Evolutionary conservation across 2,329 filamentous ascomycete species (phyloP).

Genomic region (Fusarium ambrosium): DNA sequence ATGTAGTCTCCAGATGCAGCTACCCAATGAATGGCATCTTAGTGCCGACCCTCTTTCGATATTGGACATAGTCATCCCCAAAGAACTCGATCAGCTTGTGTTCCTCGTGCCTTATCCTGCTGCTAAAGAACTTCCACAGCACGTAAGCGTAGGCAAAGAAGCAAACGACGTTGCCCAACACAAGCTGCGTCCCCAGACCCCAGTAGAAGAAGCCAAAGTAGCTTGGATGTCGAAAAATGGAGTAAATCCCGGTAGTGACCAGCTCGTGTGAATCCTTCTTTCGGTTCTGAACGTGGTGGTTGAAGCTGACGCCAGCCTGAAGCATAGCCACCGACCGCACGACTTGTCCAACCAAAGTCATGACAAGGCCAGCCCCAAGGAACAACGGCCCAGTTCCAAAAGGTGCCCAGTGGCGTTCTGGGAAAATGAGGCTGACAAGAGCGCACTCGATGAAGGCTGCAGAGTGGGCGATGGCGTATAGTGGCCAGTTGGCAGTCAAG

Average conservation of each 20-base stretch:
- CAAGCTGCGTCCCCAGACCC: slow-evolving; percentile 93
- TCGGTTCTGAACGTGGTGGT: slow-evolving; percentile 83
- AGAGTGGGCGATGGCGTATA: slow-evolving; percentile 86
- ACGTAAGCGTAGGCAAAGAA: slow-evolving; percentile 80
- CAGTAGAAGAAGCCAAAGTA: slow-evolving; percentile 99
- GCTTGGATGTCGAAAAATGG: slow-evolving; percentile 82
- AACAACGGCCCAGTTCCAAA: slow-evolving; percentile 58
- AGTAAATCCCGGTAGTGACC: slow-evolving; percentile 88
- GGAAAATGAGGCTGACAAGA: slow-evolving; percentile 69
- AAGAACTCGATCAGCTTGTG: slow-evolving; percentile 84
- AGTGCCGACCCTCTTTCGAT: slow-evolving; percentile 78
- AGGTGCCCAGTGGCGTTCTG: slow-evolving; percentile 62
- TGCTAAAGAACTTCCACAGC: slow-evolving; percentile 87
- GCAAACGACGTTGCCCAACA: slow-evolving; percentile 87
- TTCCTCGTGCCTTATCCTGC: slow-evolving; percentile 84
- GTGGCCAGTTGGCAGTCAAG: slow-evolving; percentile 84
- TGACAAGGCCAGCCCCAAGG: slow-evolving; percentile 69
- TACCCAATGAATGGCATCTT: slow-evolving; percentile 78
- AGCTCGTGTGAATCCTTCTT: slow-evolving; percentile 79
- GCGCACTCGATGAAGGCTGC: slow-evolving; percentile 81
- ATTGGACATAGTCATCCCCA: slow-evolving; percentile 82
- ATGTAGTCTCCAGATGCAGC: neutral
- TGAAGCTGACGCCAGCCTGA: slow-evolving; percentile 91
- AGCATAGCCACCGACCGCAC: slow-evolving; percentile 88
- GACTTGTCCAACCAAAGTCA: slow-evolving; percentile 79